Percentiles rank a stretch among this genome's conserved stretches.
These are phyloP conservation scores for Trypanosoma lewisi DNA, from an alignment of 208 protist species.

Conservation along the genomic window DNA sequence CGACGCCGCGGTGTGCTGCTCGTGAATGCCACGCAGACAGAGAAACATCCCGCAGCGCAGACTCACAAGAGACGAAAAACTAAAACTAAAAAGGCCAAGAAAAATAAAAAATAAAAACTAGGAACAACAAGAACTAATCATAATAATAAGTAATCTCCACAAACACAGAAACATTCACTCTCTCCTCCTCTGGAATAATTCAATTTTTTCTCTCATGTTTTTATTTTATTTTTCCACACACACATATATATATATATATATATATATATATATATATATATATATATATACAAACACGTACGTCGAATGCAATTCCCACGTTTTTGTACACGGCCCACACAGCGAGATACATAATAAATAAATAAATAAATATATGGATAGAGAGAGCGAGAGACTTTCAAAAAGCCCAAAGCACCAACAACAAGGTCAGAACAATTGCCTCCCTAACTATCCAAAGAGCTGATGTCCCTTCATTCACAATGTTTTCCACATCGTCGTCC, in stretches of 20 bases:
- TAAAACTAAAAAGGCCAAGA: conserved; percentile 9
- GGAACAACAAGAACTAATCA: conserved; percentile 3
- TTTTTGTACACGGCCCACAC: too few species aligned
- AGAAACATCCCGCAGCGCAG: neutral
- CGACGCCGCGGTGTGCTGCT: conserved; percentile 3
- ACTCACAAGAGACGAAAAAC: neutral
- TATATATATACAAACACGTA: too few species aligned
- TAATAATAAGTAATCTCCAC: neutral
- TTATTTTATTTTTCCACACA: too few species aligned
- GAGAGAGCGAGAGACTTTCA: too few species aligned
- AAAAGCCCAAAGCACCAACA: conserved; percentile 16
- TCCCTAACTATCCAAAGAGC: conserved; percentile 28
- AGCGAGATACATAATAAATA: too few species aligned
- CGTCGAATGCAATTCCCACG: too few species aligned
- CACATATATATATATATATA: too few species aligned
- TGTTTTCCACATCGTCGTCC: conserved; percentile 9
- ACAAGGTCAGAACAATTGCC: conserved; percentile 10
- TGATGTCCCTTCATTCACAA: conserved; percentile 3
- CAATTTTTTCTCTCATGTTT: too few species aligned
- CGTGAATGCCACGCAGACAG: conserved; percentile 33
- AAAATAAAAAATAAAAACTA: conserved; percentile 8
- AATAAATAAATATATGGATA: too few species aligned
- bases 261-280: too few species aligned
- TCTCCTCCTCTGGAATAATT: too few species aligned
- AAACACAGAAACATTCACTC: neutral